Evolutionary conservation across 768 basidiomycete genomes (phyloP), one percentile per base, ranked within the genome.

Genomic region (Boletus tomentosulus): DNA sequence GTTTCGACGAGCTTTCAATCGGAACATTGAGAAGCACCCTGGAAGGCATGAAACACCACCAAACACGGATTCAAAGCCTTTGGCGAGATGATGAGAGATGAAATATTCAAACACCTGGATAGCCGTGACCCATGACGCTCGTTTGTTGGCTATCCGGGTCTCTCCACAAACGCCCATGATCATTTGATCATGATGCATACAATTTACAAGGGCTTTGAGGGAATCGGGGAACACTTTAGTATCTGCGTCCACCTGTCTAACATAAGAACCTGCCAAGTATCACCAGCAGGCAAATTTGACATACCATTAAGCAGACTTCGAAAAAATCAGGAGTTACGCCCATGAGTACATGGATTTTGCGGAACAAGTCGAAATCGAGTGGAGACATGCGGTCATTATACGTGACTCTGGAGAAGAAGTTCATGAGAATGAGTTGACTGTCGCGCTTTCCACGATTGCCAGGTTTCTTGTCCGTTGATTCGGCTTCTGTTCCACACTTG

Each of bases 1-100:
- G 16, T 81, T 69, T 65, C 87, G 92, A 50, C 97, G 82, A 8
- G 94, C 95, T 71, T 99, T 99, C 66, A 99, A 78, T 49, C 97
- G 81, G 74, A 98, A 98, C 96, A 99, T 99, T 49, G 94, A 97
- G 76, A 99, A 99, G 72, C 97, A 99, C n/a, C 97, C 97, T 0
- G 97, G 97, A 28, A 98, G 77, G 76, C 97, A 99, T 12, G 97
- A 94, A 54, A 99, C 97, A 83, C 97, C 97, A 66, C 97, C 97
- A 65, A 99, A 98, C 25, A 97, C 93, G 22, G 97, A 94, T 71
- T 99, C 97, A 73, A 99, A 99, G 7, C 92, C 95, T 71, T 99
- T 99, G 57, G 96, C 91, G 50, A 94, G 82, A 70, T 99, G 96
- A 72, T 99, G 97, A 35, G 95, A 98, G 66, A 99, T 98, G 73